Evolutionary conservation across 495 filamentous ascomycete genomes (phyloP).

Genomic region (Xylaria castorea): DNA sequence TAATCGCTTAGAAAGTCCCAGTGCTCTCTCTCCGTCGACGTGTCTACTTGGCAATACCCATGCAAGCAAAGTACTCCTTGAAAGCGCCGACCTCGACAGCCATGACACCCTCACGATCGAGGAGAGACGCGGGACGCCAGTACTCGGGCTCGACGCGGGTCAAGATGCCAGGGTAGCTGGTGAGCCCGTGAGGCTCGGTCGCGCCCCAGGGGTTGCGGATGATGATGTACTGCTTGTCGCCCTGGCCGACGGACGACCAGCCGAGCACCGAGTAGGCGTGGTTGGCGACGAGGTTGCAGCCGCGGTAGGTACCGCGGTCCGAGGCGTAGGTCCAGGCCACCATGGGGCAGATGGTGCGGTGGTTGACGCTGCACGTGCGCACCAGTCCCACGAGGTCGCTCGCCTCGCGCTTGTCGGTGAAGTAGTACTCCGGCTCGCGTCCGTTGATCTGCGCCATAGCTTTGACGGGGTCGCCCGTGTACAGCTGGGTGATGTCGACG

Average conservation of each 20-base stretch:
- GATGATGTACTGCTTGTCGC: constrained; percentile 45
- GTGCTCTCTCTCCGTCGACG: background rate
- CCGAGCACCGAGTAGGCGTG: constrained; percentile 49
- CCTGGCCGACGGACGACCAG: constrained; percentile 44
- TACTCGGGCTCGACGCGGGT: constrained; percentile 42
- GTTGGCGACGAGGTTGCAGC: constrained; percentile 46
- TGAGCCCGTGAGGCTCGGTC: constrained; percentile 42
- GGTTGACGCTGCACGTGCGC: constrained; percentile 43
- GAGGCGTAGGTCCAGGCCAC: constrained; percentile 42
- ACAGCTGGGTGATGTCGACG: constrained; percentile 42
- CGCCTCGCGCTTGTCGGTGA: constrained; percentile 34
- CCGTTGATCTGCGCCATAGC: constrained; percentile 48
- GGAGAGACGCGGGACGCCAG: constrained; percentile 42
- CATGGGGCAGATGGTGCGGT: constrained; percentile 43
- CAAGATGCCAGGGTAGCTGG: constrained; percentile 40
- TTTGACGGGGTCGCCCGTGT: constrained; percentile 47
- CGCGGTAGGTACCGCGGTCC: constrained; percentile 37
- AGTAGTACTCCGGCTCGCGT: constrained; percentile 42
- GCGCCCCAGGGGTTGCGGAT: constrained; percentile 49
- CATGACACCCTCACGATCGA: constrained; percentile 42
- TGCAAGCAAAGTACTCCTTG: constrained; percentile 46
- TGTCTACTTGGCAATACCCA: constrained; percentile 44
- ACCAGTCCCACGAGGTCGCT: constrained; percentile 42
- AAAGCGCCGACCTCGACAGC: constrained; percentile 42
- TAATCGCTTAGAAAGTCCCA: background rate